phyloP scores from a whole-genome alignment of 306 rosid species.

The Casuarina equisetifolia region DNA sequence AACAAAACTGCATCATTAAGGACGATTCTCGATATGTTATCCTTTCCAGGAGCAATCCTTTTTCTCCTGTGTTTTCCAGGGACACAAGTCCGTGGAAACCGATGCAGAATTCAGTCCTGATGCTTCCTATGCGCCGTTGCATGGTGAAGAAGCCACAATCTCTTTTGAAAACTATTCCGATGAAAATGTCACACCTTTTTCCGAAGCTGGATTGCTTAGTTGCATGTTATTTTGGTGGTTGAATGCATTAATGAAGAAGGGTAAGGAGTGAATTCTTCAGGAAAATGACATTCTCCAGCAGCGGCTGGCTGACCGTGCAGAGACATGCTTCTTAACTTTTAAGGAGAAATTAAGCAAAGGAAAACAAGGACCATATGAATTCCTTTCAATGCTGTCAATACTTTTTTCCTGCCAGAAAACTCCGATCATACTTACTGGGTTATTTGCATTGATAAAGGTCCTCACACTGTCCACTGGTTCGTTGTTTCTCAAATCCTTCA shows the following conservation, averaged over 20 bases:
- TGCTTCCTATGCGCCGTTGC: constrained; percentile 12
- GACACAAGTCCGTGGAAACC: not conserved
- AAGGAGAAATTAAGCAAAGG: constrained; percentile 39
- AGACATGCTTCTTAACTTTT: constrained; percentile 39
- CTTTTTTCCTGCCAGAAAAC: constrained; percentile 58
- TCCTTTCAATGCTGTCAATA: constrained; percentile 42
- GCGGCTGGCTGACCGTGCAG: constrained; percentile 37
- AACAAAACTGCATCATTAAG: not conserved
- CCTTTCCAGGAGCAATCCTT: constrained; percentile 26
- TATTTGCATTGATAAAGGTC: constrained; percentile 69
- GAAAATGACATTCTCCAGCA: constrained; percentile 24
- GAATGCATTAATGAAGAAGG: constrained; percentile 35
- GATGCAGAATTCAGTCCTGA: constrained; percentile 8
- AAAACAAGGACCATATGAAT: constrained; percentile 28
- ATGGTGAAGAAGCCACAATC: not conserved
- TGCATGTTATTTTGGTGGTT: constrained; percentile 34
- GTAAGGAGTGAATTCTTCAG: constrained; percentile 22
- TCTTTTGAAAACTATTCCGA: not conserved
- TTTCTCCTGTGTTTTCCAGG: constrained; percentile 19
- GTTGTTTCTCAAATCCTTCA: constrained; percentile 68
- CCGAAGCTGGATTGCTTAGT: constrained; percentile 21
- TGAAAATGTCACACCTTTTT: constrained; percentile 27
- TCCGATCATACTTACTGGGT: constrained; percentile 60
- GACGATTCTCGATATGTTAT: constrained; percentile 19
- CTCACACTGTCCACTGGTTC: constrained; percentile 68